Evolutionary conservation across 768 basidiomycete genomes (phyloP).

Genomic region (Cyathus striatus): DNA sequence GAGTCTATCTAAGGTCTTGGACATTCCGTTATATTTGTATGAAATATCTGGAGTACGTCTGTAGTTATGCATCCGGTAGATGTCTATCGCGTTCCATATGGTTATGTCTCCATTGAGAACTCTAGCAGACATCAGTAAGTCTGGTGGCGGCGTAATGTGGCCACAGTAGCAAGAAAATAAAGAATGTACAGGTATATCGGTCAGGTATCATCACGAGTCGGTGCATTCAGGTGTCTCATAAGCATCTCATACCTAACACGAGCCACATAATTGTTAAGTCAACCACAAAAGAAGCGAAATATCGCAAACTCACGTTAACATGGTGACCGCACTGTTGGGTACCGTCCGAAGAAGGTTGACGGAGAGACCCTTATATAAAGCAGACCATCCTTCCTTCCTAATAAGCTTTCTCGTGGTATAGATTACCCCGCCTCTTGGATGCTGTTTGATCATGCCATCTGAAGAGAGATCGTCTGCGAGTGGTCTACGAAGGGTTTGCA

Average conservation of each 20-base stretch:
- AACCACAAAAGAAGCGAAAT: background rate
- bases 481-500: constrained; percentile 80
- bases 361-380: constrained; percentile 90
- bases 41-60: no score
- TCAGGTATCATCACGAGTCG: constrained; percentile 15
- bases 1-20: no score
- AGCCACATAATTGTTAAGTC: background rate
- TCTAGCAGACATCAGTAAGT: no score
- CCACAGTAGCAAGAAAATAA: no score
- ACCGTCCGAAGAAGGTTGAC: constrained; percentile 93
- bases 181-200: background rate
- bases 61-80: no score
- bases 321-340: constrained; percentile 93
- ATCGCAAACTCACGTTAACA: constrained; percentile 84
- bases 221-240: constrained; percentile 44
- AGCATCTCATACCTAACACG: constrained; percentile 44
- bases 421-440: constrained; percentile 60
- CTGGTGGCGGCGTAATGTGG: no score
- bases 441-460: constrained; percentile 54
- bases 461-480: constrained; percentile 55
- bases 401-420: constrained; percentile 72
- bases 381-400: constrained; percentile 80
- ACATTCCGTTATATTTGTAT: no score
- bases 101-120: no score
- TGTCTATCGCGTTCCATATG: no score